A percentile compares a stretch with the other conserved stretches of the same genome.
phyloP scores from a whole-genome alignment of 1,284 basidiomycete genomes.

The Volvariella volvacea region DNA sequence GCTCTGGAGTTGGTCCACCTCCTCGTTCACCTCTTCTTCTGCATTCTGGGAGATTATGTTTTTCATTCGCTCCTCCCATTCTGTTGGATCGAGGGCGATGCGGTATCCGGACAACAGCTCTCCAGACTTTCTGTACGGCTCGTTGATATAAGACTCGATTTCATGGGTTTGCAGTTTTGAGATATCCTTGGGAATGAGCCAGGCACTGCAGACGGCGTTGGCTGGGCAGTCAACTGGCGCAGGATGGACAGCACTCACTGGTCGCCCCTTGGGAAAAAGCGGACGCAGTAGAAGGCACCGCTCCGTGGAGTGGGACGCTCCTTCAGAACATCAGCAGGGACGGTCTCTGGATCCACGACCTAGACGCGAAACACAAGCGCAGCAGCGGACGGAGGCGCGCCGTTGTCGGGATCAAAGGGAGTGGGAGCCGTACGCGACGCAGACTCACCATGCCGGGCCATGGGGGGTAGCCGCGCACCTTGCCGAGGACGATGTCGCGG shows the following conservation, averaged over 20 bases:
- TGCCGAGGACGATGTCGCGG: slow-evolving; percentile 84
- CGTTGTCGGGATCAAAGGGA: slow-evolving; percentile 7
- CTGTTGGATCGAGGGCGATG: slow-evolving; percentile 74
- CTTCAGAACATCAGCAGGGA: slow-evolving; percentile 51
- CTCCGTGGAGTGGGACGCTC: slow-evolving; percentile 73
- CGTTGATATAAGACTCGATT: slow-evolving; percentile 78
- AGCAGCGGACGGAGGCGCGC: slow-evolving; percentile 6
- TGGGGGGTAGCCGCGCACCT: slow-evolving; percentile 89
- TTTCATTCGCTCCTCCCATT: slow-evolving; percentile 57
- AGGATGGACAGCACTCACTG: slow-evolving; percentile 54
- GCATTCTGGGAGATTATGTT: slow-evolving; percentile 6
- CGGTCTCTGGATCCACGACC: slow-evolving; percentile 70
- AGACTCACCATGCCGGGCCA: slow-evolving; percentile 84
- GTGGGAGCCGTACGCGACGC: slow-evolving; percentile 16
- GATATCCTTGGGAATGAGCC: slow-evolving; percentile 81
- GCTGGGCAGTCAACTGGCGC: slow-evolving; percentile 8
- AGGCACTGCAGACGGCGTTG: slow-evolving; percentile 51
- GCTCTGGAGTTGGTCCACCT: slow-evolving; percentile 57
- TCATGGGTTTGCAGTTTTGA: slow-evolving; percentile 73
- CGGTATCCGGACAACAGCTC: slow-evolving; percentile 79
- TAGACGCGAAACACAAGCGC: slow-evolving; percentile 23
- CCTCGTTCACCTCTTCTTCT: slow-evolving; percentile 57
- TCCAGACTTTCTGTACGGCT: slow-evolving; percentile 67
- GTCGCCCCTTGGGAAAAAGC: slow-evolving; percentile 89
- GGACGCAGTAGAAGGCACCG: slow-evolving; percentile 68